These are phyloP conservation scores for Lichtheimia ornata DNA, from an alignment of 371 early-diverging fungal species.

Conservation along the genomic window DNA sequence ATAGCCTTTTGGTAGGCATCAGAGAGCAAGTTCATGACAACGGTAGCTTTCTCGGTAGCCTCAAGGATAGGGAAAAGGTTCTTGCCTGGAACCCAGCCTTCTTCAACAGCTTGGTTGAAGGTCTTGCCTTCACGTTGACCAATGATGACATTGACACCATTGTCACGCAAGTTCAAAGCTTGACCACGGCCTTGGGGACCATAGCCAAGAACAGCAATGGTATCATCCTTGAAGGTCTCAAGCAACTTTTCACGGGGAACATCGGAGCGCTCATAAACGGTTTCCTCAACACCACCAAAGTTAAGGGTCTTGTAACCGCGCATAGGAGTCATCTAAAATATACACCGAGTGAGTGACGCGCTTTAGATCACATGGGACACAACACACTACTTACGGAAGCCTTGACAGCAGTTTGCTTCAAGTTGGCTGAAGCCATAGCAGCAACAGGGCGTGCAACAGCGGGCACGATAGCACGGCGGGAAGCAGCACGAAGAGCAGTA, in stretches of 20 bases:
- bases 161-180: constrained; percentile 95
- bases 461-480: constrained; percentile 37
- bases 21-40: constrained; percentile 94
- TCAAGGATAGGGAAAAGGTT: constrained; percentile 92
- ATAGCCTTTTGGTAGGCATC: constrained; percentile 95
- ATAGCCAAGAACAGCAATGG: constrained; percentile 95
- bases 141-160: constrained; percentile 94
- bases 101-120: constrained; percentile 91
- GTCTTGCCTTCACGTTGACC: constrained; percentile 93
- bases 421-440: constrained; percentile 17
- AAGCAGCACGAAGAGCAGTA: constrained; percentile 44
- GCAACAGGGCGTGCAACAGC: constrained; percentile 25
- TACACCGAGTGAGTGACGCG: too few species aligned
- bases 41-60: constrained; percentile 87
- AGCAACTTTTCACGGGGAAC: constrained; percentile 90
- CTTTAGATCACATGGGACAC: neutral
- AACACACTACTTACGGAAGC: constrained; percentile 22
- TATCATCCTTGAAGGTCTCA: constrained; percentile 91
- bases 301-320: constrained; percentile 92
- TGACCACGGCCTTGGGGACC: constrained; percentile 98
- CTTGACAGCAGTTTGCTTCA: constrained; percentile 35
- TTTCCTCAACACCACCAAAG: constrained; percentile 93
- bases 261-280: constrained; percentile 94
- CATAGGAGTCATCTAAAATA: constrained; percentile 43
- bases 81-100: constrained; percentile 97